Evolutionary conservation across 2,329 filamentous ascomycete species (phyloP).

Genomic region (Alternaria triticimaculans): DNA sequence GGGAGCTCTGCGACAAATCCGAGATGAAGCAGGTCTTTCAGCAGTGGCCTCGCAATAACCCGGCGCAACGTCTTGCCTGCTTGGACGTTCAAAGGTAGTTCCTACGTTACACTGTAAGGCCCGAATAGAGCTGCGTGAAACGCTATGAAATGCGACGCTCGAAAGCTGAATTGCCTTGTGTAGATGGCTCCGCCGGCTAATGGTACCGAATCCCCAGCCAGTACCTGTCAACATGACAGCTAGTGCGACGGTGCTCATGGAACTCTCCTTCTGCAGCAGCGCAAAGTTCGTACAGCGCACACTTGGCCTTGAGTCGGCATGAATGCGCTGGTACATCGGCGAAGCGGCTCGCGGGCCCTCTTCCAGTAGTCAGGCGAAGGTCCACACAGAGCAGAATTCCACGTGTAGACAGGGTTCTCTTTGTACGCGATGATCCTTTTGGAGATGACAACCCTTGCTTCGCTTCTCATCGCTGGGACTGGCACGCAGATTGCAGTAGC

Average conservation of each 20-base stretch:
- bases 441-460: conserved; percentile 36
- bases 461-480: conserved; percentile 47
- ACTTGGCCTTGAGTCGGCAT: conserved; percentile 10
- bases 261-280: conserved; percentile 12
- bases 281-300: conserved; percentile 16
- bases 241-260: conserved; percentile 21
- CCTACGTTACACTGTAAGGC: conserved; percentile 12
- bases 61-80: conserved; percentile 16
- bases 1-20: conserved; percentile 15
- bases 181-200: conserved; percentile 34
- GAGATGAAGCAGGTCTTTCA: conserved; percentile 13
- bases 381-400: conserved; percentile 32
- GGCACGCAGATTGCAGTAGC: conserved; percentile 46
- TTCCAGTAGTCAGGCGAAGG: conserved; percentile 33
- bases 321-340: conserved; percentile 20
- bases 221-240: conserved; percentile 19
- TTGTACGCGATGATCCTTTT: conserved; percentile 36
- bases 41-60: conserved; percentile 21
- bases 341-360: conserved; percentile 27
- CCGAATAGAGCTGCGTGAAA: conserved; percentile 30
- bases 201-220: conserved; percentile 27
- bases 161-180: conserved; percentile 33
- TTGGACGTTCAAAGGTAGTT: conserved; percentile 21
- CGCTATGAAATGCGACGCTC: conserved; percentile 35
- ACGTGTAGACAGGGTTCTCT: conserved; percentile 47